These are phyloP conservation scores for Thraustochytrium striatum DNA, from an alignment of 352 stramenopile species.

Conservation along the genomic window DNA sequence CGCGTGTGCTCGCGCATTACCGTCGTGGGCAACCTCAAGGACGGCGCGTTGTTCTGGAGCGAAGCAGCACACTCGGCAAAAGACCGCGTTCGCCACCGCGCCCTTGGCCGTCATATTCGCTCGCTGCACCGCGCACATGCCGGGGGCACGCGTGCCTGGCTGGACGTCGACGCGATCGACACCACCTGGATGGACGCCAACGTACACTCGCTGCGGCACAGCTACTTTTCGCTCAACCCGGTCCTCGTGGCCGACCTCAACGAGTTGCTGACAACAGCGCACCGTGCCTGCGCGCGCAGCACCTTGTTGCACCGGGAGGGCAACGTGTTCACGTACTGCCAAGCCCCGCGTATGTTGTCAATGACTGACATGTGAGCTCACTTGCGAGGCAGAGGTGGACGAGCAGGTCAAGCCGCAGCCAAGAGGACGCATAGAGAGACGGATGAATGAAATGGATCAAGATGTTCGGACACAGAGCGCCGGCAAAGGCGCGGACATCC, in stretches of 20 bases:
- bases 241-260: constrained; percentile 63
- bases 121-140: no score
- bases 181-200: constrained; percentile 79
- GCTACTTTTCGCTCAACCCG: constrained; percentile 76
- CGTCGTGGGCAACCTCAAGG: constrained; percentile 67
- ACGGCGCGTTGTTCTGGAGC: constrained; percentile 68
- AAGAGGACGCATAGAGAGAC: no score
- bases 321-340: constrained; percentile 57
- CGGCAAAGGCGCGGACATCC: no score
- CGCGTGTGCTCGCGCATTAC: constrained; percentile 67
- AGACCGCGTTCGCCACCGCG: neutral
- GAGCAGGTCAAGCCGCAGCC: no score
- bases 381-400: no score
- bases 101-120: neutral
- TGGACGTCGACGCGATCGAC: constrained; percentile 78
- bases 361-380: constrained; percentile 43
- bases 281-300: constrained; percentile 50
- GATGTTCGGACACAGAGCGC: no score
- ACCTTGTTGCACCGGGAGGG: constrained; percentile 55
- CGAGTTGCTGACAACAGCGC: constrained; percentile 55
- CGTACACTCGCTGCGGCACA: constrained; percentile 71
- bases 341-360: constrained; percentile 56
- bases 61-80: constrained; percentile 32
- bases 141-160: constrained; percentile 59
- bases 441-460: no score